Evolutionary conservation across 176 grass and related monocot species (phyloP).

Genomic region (Musa schizocarpa): DNA sequence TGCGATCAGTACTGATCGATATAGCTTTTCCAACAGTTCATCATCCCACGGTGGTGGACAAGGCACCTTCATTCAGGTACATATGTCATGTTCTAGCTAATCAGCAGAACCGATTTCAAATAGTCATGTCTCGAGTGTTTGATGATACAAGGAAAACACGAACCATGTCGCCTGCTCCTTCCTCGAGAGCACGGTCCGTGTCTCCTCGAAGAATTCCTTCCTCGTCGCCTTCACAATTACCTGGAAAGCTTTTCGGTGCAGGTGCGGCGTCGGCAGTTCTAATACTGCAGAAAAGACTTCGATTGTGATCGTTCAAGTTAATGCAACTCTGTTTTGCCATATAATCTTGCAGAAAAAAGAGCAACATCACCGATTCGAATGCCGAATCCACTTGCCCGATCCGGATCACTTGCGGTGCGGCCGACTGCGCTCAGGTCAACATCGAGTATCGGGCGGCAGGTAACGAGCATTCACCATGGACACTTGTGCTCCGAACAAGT

Average conservation of each 20-base stretch:
- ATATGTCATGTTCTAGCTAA: not conserved
- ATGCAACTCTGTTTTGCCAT: not conserved
- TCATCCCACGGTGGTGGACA: constrained; percentile 38
- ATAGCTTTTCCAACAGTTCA: constrained; percentile 15
- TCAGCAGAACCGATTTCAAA: not conserved
- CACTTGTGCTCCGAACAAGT: not conserved
- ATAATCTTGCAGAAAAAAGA: constrained; percentile 41
- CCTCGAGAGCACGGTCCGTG: constrained; percentile 51
- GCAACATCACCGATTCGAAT: constrained; percentile 34
- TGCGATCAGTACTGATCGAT: not conserved
- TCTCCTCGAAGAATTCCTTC: constrained; percentile 41
- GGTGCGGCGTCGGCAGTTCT: not conserved
- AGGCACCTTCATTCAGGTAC: constrained; percentile 68
- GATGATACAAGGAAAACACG: constrained; percentile 49
- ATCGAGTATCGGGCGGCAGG: constrained; percentile 60
- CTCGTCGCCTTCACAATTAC: constrained; percentile 39
- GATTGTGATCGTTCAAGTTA: not conserved
- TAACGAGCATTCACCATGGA: constrained; percentile 16
- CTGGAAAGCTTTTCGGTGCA: constrained; percentile 22
- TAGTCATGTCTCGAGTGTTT: not conserved
- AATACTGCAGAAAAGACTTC: too few species aligned
- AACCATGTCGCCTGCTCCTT: constrained; percentile 39
- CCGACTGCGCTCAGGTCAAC: constrained; percentile 64
- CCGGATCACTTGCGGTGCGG: constrained; percentile 51
- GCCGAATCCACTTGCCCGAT: constrained; percentile 36